Evolutionary conservation across 2,329 filamentous ascomycete species (phyloP).

Genomic region (Apiospora phragmitis): DNA sequence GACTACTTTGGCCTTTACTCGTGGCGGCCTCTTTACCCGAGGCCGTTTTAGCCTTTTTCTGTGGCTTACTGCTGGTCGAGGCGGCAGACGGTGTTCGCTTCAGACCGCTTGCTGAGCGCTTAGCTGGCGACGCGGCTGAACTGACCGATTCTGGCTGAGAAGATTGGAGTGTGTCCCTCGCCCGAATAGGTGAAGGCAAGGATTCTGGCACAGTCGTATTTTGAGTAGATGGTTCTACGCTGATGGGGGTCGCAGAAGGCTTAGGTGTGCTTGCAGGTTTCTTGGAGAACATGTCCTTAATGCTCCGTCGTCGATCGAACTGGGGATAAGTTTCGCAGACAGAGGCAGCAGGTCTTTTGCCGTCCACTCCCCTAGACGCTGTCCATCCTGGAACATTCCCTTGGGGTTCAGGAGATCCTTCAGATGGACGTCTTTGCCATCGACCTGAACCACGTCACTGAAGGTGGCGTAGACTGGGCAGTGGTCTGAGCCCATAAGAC

Average conservation of each 20-base stretch:
- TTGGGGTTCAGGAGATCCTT: constrained; percentile 76
- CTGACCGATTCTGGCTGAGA: constrained; percentile 18
- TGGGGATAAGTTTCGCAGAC: constrained; percentile 83
- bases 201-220: not conserved
- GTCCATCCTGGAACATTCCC: constrained; percentile 69
- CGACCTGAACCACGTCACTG: constrained; percentile 59
- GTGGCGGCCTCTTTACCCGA: constrained; percentile 34
- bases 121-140: constrained; percentile 21
- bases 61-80: constrained; percentile 27
- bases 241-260: constrained; percentile 18
- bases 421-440: constrained; percentile 53
- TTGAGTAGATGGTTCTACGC: not conserved
- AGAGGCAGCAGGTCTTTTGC: constrained; percentile 67
- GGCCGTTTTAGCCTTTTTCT: constrained; percentile 39
- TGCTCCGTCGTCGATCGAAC: constrained; percentile 80
- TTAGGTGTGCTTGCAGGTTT: constrained; percentile 40
- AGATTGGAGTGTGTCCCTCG: constrained; percentile 21
- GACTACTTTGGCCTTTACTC: constrained; percentile 51
- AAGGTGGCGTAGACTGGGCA: constrained; percentile 86
- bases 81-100: constrained; percentile 29
- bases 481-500: constrained; percentile 92
- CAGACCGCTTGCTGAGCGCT: constrained; percentile 18
- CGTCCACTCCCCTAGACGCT: constrained; percentile 66
- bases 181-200: constrained; percentile 2
- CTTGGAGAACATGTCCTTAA: constrained; percentile 88